Evolutionary conservation across 805 yeast species (phyloP).

Genomic region (Cyberlindnera lachancei): DNA sequence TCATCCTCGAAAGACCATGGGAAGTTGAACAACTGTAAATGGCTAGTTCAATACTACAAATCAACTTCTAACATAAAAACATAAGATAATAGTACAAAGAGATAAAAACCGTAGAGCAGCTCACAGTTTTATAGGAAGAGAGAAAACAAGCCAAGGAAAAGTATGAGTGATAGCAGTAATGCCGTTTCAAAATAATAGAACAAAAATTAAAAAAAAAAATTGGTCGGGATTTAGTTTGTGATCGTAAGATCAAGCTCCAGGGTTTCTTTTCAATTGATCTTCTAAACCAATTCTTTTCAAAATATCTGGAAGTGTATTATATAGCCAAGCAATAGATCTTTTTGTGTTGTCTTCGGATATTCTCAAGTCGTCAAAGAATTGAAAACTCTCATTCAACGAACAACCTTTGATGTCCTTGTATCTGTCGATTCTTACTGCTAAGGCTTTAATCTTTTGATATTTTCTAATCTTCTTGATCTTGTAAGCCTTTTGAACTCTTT

Average conservation of each 20-base stretch:
- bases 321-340: conserved; percentile 30
- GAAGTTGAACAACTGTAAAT: no score
- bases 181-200: no score
- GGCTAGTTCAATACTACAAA: no score
- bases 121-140: no score
- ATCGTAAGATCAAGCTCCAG: conserved; percentile 5
- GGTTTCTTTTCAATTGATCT: conserved; percentile 20
- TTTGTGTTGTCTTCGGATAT: conserved; percentile 23
- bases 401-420: conserved; percentile 23
- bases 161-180: no score
- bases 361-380: conserved; percentile 25
- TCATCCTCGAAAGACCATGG: no score
- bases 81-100: no score
- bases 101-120: no score
- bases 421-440: conserved; percentile 28
- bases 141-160: no score
- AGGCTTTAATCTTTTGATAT: conserved; percentile 30
- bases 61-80: no score
- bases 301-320: conserved; percentile 27
- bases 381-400: conserved; percentile 23
- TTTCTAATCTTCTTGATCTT: conserved; percentile 30
- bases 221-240: no score
- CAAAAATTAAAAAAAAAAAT: no score
- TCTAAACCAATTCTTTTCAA: conserved; percentile 23
- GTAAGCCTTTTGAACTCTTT: conserved; percentile 26